A percentile compares a stretch with the other conserved stretches of the same genome.
phyloP scores from a whole-genome alignment of 2,329 filamentous ascomycete species.

The Hymenoscyphus albidus region DNA sequence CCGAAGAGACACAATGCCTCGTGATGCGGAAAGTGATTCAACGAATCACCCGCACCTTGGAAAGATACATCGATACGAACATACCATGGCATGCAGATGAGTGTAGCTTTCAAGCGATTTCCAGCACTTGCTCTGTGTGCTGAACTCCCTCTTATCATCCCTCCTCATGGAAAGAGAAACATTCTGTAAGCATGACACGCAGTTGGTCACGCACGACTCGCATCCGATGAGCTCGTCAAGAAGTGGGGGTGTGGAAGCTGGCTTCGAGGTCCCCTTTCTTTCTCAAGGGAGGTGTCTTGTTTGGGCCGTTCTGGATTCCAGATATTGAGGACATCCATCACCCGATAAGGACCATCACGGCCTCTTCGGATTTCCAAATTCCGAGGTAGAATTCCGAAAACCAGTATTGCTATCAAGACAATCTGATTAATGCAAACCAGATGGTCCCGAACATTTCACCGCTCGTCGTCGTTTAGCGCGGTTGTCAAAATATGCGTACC shows the following conservation, averaged over 20 bases:
- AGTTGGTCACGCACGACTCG: slow-evolving; percentile 3
- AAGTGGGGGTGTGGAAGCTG: not conserved
- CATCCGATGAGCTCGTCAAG: not conserved
- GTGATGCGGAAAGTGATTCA: not conserved
- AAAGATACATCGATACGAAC: not conserved
- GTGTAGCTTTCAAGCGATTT: not conserved
- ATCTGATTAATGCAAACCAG: slow-evolving; percentile 2
- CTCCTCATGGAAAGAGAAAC: not conserved
- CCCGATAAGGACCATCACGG: slow-evolving; percentile 1
- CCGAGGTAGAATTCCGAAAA: not conserved
- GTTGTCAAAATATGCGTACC: slow-evolving; percentile 2
- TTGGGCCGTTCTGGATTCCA: slow-evolving; percentile 1
- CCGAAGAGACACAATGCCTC: slow-evolving; percentile 3
- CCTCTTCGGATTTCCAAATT: not conserved
- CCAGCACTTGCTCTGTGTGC: not conserved
- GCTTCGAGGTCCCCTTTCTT: not conserved
- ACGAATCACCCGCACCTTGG: slow-evolving; percentile 4
- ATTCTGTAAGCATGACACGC: slow-evolving; percentile 8
- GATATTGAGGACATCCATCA: not conserved
- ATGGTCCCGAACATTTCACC: not conserved
- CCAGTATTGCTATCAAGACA: not conserved
- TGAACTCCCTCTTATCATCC: not conserved
- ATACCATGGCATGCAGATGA: slow-evolving; percentile 6
- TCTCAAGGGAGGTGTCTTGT: not conserved
- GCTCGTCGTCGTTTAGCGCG: slow-evolving; percentile 3